These are phyloP conservation scores for Zasmidium cellare DNA, from an alignment of 2,329 filamentous ascomycete genomes.

Conservation along the genomic window DNA sequence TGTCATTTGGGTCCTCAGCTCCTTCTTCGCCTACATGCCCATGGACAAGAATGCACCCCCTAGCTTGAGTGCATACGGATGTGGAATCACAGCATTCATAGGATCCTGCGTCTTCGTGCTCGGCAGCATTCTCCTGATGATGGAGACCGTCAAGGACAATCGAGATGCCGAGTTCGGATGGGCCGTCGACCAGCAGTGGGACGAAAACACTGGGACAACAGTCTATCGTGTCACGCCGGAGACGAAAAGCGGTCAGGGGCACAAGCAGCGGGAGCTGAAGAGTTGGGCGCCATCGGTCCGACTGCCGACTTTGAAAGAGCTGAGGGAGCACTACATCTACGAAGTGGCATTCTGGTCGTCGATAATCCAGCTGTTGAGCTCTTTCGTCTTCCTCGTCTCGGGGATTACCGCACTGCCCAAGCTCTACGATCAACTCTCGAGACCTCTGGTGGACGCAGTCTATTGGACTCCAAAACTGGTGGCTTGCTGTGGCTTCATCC, in stretches of 20 bases:
- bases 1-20: conserved; percentile 50
- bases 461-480: conserved; percentile 30
- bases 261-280: conserved; percentile 9
- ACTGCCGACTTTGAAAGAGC: conserved; percentile 25
- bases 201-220: background rate
- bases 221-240: conserved; percentile 1
- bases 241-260: conserved; percentile 5
- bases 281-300: background rate
- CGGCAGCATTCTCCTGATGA: conserved; percentile 59
- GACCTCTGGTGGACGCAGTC: conserved; percentile 15
- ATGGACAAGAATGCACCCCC: conserved; percentile 47
- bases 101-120: conserved; percentile 67
- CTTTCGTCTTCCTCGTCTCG: conserved; percentile 27
- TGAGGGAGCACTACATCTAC: conserved; percentile 26
- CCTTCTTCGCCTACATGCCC: conserved; percentile 65
- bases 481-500: conserved; percentile 26
- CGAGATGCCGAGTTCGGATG: conserved; percentile 66
- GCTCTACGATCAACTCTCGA: conserved; percentile 23
- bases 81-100: conserved; percentile 63
- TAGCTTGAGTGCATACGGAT: conserved; percentile 54
- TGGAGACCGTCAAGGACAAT: conserved; percentile 68
- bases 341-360: conserved; percentile 32
- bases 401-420: conserved; percentile 27
- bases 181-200: conserved; percentile 56
- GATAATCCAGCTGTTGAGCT: conserved; percentile 22